Evolutionary conservation across 1,284 basidiomycete species (phyloP).

Genomic region (Cronartium quercuum): DNA sequence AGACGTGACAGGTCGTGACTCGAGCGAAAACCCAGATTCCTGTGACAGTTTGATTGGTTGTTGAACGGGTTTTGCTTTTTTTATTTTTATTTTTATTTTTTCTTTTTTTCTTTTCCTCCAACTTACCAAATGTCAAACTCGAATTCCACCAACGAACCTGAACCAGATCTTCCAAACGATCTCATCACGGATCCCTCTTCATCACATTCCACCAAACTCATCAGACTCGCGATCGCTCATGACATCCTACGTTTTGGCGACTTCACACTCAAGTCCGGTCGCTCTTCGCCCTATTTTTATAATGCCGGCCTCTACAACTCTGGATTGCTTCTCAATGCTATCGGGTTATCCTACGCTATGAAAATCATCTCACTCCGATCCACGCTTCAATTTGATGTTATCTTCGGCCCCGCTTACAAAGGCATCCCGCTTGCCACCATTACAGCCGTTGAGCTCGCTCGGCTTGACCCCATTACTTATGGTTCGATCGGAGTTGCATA

Average conservation of each 20-base stretch:
- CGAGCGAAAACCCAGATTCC: too few species aligned
- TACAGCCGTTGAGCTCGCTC: constrained; percentile 66
- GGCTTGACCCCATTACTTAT: constrained; percentile 55
- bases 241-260: constrained; percentile 72
- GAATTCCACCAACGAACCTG: background rate
- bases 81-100: too few species aligned
- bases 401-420: constrained; percentile 98
- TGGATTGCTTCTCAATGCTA: constrained; percentile 69
- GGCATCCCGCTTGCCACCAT: constrained; percentile 90
- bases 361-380: constrained; percentile 52
- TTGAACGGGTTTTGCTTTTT: too few species aligned
- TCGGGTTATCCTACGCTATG: constrained; percentile 80
- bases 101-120: background rate
- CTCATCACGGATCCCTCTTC: background rate
- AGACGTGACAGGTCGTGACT: too few species aligned
- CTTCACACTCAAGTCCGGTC: constrained; percentile 88
- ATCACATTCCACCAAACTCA: constrained; percentile 3
- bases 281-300: constrained; percentile 92
- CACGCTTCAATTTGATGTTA: constrained; percentile 68
- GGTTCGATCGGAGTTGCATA: constrained; percentile 64
- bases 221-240: constrained; percentile 43
- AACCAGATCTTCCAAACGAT: background rate
- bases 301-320: constrained; percentile 84
- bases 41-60: too few species aligned
- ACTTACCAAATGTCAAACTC: background rate